These are phyloP conservation scores for Elaeagnus macrophylla DNA, from an alignment of 306 rosid genomes.

Conservation along the genomic window DNA sequence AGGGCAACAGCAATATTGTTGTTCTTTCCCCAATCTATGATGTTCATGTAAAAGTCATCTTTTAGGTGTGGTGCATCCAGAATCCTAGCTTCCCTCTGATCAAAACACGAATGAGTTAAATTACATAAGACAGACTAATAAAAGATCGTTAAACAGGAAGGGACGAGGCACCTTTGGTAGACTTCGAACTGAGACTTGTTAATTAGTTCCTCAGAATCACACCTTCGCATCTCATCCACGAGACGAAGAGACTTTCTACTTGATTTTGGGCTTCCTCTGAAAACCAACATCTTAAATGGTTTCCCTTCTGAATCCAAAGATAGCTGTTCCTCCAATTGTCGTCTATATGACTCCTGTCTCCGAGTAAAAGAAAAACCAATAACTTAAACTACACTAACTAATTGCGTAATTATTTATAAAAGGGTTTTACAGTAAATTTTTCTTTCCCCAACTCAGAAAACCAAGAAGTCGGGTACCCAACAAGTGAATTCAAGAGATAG, in stretches of 20 bases:
- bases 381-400: background rate
- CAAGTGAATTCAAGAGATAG: background rate
- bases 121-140: background rate
- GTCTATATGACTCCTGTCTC: constrained; percentile 50
- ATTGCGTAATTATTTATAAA: background rate
- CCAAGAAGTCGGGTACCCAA: background rate
- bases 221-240: constrained; percentile 50
- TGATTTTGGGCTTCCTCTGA: constrained; percentile 74
- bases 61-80: constrained; percentile 60
- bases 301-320: constrained; percentile 59
- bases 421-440: background rate
- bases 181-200: constrained; percentile 21
- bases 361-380: background rate
- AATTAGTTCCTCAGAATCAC: constrained; percentile 30
- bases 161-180: constrained; percentile 45
- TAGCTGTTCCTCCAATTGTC: constrained; percentile 44
- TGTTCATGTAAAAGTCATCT: constrained; percentile 57
- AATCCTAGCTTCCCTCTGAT: constrained; percentile 49
- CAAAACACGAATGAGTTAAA: background rate
- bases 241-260: constrained; percentile 43
- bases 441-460: background rate
- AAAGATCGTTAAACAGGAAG: constrained; percentile 1
- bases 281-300: constrained; percentile 67
- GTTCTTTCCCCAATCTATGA: constrained; percentile 69
- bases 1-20: constrained; percentile 50